These are phyloP conservation scores for Phytophthora tubulina DNA, from an alignment of 352 stramenopile genomes.

Conservation along the genomic window DNA sequence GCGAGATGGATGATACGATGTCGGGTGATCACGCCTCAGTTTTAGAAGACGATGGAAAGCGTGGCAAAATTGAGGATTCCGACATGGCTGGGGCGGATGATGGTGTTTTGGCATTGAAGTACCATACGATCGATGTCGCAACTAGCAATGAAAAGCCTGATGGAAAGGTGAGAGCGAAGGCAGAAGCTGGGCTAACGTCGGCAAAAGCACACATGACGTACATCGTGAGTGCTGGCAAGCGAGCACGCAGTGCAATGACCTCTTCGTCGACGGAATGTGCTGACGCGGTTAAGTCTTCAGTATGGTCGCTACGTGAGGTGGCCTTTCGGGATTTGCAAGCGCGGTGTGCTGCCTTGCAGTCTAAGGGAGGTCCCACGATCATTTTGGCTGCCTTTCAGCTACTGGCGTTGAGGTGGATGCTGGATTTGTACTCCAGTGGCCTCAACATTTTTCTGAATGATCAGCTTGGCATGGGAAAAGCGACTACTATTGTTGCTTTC, in stretches of 20 bases:
- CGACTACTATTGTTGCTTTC: slow-evolving; percentile 78
- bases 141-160: slow-evolving; percentile 30
- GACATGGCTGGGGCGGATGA: slow-evolving; percentile 9
- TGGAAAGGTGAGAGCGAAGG: slow-evolving; percentile 23
- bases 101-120: slow-evolving; percentile 42
- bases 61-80: slow-evolving; percentile 33
- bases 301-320: slow-evolving; percentile 32
- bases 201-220: slow-evolving; percentile 52
- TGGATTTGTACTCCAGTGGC: slow-evolving; percentile 69
- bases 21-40: slow-evolving; percentile 13
- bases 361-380: slow-evolving; percentile 44
- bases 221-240: slow-evolving; percentile 57
- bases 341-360: slow-evolving; percentile 30
- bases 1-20: slow-evolving; percentile 19
- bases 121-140: slow-evolving; percentile 51
- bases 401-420: slow-evolving; percentile 82
- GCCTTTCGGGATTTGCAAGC: slow-evolving; percentile 44
- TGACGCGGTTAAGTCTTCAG: slow-evolving; percentile 19
- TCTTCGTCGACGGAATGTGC: slow-evolving; percentile 24
- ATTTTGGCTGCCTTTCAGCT: slow-evolving; percentile 83
- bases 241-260: slow-evolving; percentile 59
- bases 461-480: slow-evolving; percentile 89
- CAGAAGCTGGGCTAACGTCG: slow-evolving; percentile 23
- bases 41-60: slow-evolving; percentile 37
- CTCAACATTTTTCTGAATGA: slow-evolving; percentile 88